These are phyloP conservation scores for Polyplosphaeria fusca DNA, from an alignment of 495 filamentous ascomycete species.

Conservation along the genomic window DNA sequence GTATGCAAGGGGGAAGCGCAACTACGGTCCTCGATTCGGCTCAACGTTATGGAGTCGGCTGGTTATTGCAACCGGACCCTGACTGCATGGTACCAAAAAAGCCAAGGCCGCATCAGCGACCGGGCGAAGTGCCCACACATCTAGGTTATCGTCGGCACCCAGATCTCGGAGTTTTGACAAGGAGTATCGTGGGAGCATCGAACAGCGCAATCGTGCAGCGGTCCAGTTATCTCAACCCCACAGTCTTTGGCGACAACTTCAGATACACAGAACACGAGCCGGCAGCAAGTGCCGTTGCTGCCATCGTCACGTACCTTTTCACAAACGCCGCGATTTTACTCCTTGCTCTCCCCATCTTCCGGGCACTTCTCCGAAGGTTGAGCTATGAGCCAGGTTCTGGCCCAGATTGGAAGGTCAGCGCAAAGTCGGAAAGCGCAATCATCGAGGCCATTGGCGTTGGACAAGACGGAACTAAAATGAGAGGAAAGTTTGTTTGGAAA, in stretches of 20 bases:
- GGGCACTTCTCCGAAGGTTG: conserved; percentile 48
- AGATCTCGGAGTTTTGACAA: conserved; percentile 63
- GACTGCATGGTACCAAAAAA: background rate
- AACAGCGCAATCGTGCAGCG: conserved; percentile 67
- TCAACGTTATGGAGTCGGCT: conserved; percentile 4
- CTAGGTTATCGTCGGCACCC: conserved; percentile 55
- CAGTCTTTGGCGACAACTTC: conserved; percentile 66
- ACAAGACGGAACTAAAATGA: conserved; percentile 21
- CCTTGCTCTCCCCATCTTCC: conserved; percentile 52
- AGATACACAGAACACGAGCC: conserved; percentile 63
- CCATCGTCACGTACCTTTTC: conserved; percentile 53
- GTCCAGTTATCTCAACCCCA: conserved; percentile 61
- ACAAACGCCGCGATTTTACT: conserved; percentile 50
- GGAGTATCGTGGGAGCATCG: conserved; percentile 51
- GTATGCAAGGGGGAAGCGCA: conserved; percentile 9
- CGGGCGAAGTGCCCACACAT: conserved; percentile 20
- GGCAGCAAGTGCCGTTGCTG: conserved; percentile 55
- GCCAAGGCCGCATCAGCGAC: conserved; percentile 40
- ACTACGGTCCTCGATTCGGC: background rate
- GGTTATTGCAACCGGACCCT: background rate
- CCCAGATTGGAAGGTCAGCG: conserved; percentile 50
- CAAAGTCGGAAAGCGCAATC: conserved; percentile 45
- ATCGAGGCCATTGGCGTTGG: conserved; percentile 60
- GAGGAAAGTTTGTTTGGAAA: conserved; percentile 41
- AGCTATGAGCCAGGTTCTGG: conserved; percentile 64